These are phyloP conservation scores for Clitopilus hobsonii DNA, from an alignment of 768 basidiomycete species.

Conservation along the genomic window DNA sequence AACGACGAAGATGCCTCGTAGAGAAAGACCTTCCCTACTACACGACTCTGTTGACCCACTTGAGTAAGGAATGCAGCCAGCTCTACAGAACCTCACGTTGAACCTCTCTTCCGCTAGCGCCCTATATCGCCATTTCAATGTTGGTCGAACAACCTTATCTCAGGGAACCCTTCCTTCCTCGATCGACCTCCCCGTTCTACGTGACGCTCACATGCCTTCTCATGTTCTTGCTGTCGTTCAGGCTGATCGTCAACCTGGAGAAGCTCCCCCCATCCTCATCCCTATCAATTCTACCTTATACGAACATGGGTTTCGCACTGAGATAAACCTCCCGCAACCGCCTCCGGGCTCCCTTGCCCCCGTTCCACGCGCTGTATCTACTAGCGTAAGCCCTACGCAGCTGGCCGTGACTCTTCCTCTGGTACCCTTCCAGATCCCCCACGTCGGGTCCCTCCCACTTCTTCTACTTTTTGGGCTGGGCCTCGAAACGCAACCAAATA, in stretches of 20 bases:
- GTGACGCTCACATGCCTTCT: slow-evolving; percentile 45
- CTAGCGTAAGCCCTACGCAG: not conserved
- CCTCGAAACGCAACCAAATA: slow-evolving; percentile 42
- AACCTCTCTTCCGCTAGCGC: slow-evolving; percentile 24
- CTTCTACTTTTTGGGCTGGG: slow-evolving; percentile 56
- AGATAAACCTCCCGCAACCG: slow-evolving; percentile 29
- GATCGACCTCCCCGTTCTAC: slow-evolving; percentile 43
- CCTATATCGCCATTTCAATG: slow-evolving; percentile 40
- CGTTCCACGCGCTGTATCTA: slow-evolving; percentile 16
- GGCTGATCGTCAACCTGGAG: slow-evolving; percentile 15
- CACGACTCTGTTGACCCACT: slow-evolving; percentile 24
- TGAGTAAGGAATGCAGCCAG: slow-evolving; percentile 21
- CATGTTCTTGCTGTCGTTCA: slow-evolving; percentile 49
- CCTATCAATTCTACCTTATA: slow-evolving; percentile 51
- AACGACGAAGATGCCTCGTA: slow-evolving; percentile 6
- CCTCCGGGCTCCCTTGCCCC: slow-evolving; percentile 28
- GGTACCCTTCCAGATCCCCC: slow-evolving; percentile 44
- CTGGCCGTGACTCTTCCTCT: slow-evolving; percentile 48
- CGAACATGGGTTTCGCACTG: slow-evolving; percentile 29
- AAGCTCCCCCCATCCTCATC: slow-evolving; percentile 35
- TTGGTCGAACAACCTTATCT: slow-evolving; percentile 16
- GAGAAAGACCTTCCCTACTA: slow-evolving; percentile 29
- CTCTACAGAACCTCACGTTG: not conserved
- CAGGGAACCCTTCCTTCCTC: slow-evolving; percentile 31
- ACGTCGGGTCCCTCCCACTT: slow-evolving; percentile 49